Percentiles rank a stretch among this genome's conserved stretches.
Conservation (phyloP, 495 filamentous ascomycete species). For the Aspergillus olivimuriae region DNA sequence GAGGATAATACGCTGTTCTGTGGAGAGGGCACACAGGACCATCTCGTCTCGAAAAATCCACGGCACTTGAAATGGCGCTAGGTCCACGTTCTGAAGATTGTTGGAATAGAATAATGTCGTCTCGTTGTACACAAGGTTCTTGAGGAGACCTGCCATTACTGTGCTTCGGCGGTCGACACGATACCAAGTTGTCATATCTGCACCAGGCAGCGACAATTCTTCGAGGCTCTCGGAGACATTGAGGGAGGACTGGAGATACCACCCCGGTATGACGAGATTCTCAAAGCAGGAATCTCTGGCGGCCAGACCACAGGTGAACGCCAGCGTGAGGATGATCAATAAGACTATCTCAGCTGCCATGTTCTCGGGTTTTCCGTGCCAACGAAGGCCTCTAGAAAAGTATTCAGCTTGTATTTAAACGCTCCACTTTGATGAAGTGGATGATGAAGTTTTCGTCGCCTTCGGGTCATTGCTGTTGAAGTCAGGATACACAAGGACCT, state of each 20-base stretch:
- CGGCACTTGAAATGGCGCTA: conserved; percentile 43
- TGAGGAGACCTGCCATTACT: conserved; percentile 52
- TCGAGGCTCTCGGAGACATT: conserved; percentile 27
- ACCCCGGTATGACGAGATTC: conserved; percentile 42
- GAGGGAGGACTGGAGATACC: conserved; percentile 49
- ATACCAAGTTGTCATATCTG: conserved; percentile 45
- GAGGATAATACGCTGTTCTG: conserved; percentile 44
- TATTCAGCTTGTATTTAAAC: too few relatives aligned
- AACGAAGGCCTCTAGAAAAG: too few relatives aligned
- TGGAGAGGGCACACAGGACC: conserved; percentile 20
- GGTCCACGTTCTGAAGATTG: conserved; percentile 36
- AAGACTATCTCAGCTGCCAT: too few relatives aligned
- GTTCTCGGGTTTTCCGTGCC: too few relatives aligned
- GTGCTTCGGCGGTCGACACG: conserved; percentile 43
- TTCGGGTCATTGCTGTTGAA: too few relatives aligned
- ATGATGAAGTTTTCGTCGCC: too few relatives aligned
- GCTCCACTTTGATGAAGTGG: too few relatives aligned
- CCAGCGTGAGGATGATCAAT: conserved; percentile 24
- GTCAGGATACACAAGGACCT: too few relatives aligned
- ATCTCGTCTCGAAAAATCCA: conserved; percentile 61
- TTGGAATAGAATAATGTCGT: conserved; percentile 52
- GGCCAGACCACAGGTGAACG: conserved; percentile 24
- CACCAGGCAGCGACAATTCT: conserved; percentile 37
- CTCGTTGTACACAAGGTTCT: conserved; percentile 49
- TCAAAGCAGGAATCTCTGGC: conserved; percentile 33